These are phyloP conservation scores for Metschnikowia lachancei DNA, from an alignment of 805 yeast species.

Conservation along the genomic window DNA sequence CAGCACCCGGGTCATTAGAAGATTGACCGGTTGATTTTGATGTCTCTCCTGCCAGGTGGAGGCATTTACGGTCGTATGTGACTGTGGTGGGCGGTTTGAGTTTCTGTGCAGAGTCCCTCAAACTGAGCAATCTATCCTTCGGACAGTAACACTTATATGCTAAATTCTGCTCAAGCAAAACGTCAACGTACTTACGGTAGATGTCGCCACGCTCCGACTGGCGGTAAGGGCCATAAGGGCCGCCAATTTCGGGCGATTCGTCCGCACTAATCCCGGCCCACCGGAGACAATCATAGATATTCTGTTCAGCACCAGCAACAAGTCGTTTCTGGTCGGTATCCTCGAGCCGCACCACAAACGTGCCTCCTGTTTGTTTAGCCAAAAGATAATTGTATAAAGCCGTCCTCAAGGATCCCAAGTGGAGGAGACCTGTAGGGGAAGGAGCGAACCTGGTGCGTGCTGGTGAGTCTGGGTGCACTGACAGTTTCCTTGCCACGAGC, in stretches of 20 bases:
- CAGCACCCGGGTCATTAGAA: slow-evolving; percentile 11
- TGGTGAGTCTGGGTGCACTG: slow-evolving; percentile 47
- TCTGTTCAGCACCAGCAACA: slow-evolving; percentile 78
- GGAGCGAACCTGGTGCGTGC: slow-evolving; percentile 95
- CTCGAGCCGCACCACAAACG: slow-evolving; percentile 78
- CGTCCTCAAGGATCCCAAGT: slow-evolving; percentile 88
- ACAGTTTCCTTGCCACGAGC: slow-evolving; percentile 2
- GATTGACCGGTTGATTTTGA: neutral
- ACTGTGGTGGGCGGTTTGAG: slow-evolving; percentile 87
- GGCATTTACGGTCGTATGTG: slow-evolving; percentile 85
- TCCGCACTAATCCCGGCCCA: slow-evolving; percentile 80
- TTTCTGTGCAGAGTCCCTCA: slow-evolving; percentile 70
- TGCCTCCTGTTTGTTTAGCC: slow-evolving; percentile 78
- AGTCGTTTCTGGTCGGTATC: slow-evolving; percentile 87
- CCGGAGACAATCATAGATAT: slow-evolving; percentile 66
- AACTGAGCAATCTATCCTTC: slow-evolving; percentile 64
- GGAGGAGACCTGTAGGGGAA: slow-evolving; percentile 95
- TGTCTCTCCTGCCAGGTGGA: slow-evolving; percentile 41
- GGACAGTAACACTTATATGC: slow-evolving; percentile 90
- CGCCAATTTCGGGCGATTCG: slow-evolving; percentile 72
- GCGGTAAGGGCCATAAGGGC: slow-evolving; percentile 68
- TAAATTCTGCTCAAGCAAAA: slow-evolving; percentile 56
- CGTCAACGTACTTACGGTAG: slow-evolving; percentile 58
- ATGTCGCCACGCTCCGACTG: slow-evolving; percentile 78
- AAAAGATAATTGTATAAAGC: slow-evolving; percentile 85